These are phyloP conservation scores for Xylariaceae sp. DNA, from an alignment of 2,329 filamentous ascomycete genomes.

Conservation along the genomic window DNA sequence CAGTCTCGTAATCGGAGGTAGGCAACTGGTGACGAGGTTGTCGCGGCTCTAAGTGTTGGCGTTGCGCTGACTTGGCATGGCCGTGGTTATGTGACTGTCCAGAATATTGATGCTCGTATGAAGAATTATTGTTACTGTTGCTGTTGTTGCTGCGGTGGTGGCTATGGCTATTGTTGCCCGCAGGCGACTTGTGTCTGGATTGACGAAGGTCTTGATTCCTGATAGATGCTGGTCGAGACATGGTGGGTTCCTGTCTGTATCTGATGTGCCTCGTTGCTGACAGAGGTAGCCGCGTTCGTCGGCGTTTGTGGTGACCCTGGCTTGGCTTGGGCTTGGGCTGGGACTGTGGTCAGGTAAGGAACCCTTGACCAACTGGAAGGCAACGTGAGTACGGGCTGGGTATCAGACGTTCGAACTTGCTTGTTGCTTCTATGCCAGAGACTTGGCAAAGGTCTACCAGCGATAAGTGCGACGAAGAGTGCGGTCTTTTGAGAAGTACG, in stretches of 20 bases:
- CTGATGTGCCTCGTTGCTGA: neutral
- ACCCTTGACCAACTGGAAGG: neutral
- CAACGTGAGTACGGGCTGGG: neutral
- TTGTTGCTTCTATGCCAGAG: neutral
- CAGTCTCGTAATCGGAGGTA: constrained; percentile 61
- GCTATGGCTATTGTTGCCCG: neutral
- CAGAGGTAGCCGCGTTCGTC: neutral
- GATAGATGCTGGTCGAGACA: constrained; percentile 35
- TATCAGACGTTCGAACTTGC: neutral
- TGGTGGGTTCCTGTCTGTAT: constrained; percentile 13
- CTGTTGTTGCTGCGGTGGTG: neutral
- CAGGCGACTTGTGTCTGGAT: constrained; percentile 2
- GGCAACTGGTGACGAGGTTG: constrained; percentile 28
- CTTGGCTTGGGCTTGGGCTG: neutral
- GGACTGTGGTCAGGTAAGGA: neutral
- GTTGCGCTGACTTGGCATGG: constrained; percentile 33
- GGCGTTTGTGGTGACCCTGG: neutral
- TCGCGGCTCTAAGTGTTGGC: constrained; percentile 25
- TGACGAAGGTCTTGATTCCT: constrained; percentile 29
- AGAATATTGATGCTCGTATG: constrained; percentile 11
- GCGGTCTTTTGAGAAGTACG: too few relatives aligned
- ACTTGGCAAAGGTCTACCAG: neutral
- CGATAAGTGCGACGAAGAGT: neutral
- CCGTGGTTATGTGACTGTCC: constrained; percentile 26
- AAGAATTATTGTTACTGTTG: constrained; percentile 1